Evolutionary conservation across 2,329 filamentous ascomycete genomes (phyloP).

Genomic region (Stachybotrys echinatus): DNA sequence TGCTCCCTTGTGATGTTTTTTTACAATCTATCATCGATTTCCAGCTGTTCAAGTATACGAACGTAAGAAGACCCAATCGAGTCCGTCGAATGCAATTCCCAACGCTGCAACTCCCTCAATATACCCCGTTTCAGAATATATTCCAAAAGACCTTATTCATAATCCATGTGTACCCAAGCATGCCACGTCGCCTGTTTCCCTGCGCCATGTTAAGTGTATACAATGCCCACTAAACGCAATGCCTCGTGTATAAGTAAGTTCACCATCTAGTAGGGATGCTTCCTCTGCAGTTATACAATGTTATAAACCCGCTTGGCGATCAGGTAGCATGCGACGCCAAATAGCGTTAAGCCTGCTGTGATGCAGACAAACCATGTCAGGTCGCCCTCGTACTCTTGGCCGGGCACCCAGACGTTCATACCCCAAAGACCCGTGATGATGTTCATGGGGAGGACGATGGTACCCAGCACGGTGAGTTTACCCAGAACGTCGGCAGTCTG

Average conservation of each 20-base stretch:
- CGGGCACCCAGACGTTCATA: conserved; percentile 97
- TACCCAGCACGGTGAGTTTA: conserved; percentile 91
- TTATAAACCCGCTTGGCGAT: conserved; percentile 81
- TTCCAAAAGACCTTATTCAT: not conserved
- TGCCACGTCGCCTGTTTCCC: not conserved
- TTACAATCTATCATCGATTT: too few relatives aligned
- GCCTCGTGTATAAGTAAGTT: too few relatives aligned
- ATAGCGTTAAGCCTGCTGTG: conserved; percentile 69
- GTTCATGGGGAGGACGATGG: conserved; percentile 97
- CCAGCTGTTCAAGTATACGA: too few relatives aligned
- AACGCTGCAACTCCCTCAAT: not conserved
- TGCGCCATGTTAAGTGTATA: too few relatives aligned
- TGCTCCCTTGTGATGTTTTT: too few relatives aligned
- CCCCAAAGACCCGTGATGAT: conserved; percentile 98
- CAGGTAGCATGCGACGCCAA: conserved; percentile 74
- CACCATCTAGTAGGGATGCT: too few relatives aligned
- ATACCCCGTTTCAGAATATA: not conserved
- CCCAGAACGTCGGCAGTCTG: conserved; percentile 92
- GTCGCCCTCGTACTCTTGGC: conserved; percentile 74
- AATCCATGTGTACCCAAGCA: not conserved
- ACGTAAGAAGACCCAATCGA: too few relatives aligned
- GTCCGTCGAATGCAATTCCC: too few relatives aligned
- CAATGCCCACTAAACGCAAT: too few relatives aligned
- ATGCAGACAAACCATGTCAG: conserved; percentile 70
- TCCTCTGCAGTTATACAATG: conserved; percentile 53